These are phyloP conservation scores for Lentinula sp. DNA, from an alignment of 768 basidiomycete species.

Conservation along the genomic window DNA sequence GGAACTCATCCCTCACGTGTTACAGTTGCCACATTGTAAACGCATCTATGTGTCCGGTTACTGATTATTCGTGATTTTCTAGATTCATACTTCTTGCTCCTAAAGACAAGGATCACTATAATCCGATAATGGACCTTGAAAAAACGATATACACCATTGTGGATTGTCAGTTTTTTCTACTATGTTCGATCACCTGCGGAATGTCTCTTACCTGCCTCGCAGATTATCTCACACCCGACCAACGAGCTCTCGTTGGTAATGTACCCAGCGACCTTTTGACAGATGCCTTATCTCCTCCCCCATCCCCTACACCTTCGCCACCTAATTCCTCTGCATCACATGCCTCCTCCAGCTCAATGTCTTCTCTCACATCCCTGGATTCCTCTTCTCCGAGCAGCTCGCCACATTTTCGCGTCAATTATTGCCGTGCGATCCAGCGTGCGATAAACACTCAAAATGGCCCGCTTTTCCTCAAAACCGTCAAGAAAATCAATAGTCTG, in stretches of 20 bases:
- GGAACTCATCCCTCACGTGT: slow-evolving; percentile 5
- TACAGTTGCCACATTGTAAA: not conserved
- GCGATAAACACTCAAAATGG: slow-evolving; percentile 68
- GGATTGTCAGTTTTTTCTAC: slow-evolving; percentile 42
- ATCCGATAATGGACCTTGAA: slow-evolving; percentile 78
- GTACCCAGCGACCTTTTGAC: slow-evolving; percentile 45
- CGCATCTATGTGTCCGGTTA: not conserved
- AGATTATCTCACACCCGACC: slow-evolving; percentile 66
- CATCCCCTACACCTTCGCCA: slow-evolving; percentile 31
- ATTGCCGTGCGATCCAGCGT: slow-evolving; percentile 59
- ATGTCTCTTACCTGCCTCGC: slow-evolving; percentile 9
- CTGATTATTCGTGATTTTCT: not conserved
- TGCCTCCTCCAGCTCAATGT: slow-evolving; percentile 6
- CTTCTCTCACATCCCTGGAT: slow-evolving; percentile 4
- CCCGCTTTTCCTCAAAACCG: slow-evolving; percentile 59
- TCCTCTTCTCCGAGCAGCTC: slow-evolving; percentile 10
- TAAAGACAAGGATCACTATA: slow-evolving; percentile 83
- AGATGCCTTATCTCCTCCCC: slow-evolving; percentile 30
- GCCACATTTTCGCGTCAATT: slow-evolving; percentile 20
- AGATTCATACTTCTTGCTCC: slow-evolving; percentile 77
- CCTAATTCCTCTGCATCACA: slow-evolving; percentile 25
- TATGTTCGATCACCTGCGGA: not conserved
- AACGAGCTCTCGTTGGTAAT: slow-evolving; percentile 62
- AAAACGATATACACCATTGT: slow-evolving; percentile 65
- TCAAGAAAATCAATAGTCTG: slow-evolving; percentile 56